Conservation (phyloP, 1,139 yeast genomes). For the Suhomyces kunorum region DNA sequence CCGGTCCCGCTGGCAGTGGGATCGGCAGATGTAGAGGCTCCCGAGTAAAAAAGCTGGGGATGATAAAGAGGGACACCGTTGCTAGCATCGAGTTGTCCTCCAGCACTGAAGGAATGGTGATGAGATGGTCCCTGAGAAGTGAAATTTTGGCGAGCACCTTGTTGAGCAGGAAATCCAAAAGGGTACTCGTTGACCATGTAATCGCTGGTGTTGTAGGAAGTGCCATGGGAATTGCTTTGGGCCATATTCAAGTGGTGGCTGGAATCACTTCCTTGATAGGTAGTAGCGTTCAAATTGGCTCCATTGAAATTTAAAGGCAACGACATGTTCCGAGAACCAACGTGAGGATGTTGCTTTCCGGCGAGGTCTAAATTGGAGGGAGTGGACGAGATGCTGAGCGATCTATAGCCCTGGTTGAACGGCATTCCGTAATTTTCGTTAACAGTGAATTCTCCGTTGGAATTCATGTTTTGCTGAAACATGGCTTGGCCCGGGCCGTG, state of each 20-base stretch:
- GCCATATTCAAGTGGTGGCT: constrained; percentile 6
- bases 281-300: constrained; percentile 2
- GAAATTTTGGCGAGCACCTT: constrained; percentile 3
- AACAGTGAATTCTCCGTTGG: constrained; percentile 34
- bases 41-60: constrained; percentile 9
- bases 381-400: constrained; percentile 14
- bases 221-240: neutral
- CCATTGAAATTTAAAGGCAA: constrained; percentile 13
- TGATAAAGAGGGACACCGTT: constrained; percentile 1
- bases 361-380: constrained; percentile 5
- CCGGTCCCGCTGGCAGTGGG: constrained; percentile 8
- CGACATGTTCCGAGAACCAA: constrained; percentile 14
- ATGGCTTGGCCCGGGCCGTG: constrained; percentile 2
- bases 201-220: constrained; percentile 12
- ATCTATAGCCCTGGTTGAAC: constrained; percentile 8
- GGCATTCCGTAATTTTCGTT: constrained; percentile 7
- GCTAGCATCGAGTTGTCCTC: constrained; percentile 9
- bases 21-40: constrained; percentile 7
- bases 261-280: neutral
- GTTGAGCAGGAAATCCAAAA: constrained; percentile 17
- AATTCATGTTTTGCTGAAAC: constrained; percentile 27
- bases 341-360: constrained; percentile 1
- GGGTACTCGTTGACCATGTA: constrained; percentile 17
- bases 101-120: constrained; percentile 9
- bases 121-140: constrained; percentile 6